phyloP scores from a whole-genome alignment of 306 rosid genomes.

The Cucurbita maxima region DNA sequence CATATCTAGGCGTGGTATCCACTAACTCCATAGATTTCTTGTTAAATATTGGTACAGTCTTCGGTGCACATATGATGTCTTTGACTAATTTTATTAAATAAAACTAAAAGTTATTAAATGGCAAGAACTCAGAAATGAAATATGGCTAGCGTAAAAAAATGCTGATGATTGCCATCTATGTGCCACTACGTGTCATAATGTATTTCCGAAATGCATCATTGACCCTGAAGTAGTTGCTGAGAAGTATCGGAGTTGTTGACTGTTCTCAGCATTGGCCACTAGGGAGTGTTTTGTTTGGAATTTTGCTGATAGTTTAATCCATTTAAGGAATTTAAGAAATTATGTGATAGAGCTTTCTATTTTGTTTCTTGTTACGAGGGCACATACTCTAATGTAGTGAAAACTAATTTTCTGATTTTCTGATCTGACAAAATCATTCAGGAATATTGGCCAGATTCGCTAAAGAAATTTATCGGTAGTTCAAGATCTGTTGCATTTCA shows the following conservation, averaged over 20 bases:
- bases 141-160: not conserved
- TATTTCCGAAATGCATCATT: not conserved
- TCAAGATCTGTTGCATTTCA: constrained; percentile 47
- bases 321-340: not conserved
- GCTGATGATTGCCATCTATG: not conserved
- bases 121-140: not conserved
- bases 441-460: constrained; percentile 75
- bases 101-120: not conserved
- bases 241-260: not conserved
- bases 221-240: not conserved
- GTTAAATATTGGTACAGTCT: not conserved
- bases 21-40: not conserved
- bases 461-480: constrained; percentile 37
- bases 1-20: not conserved
- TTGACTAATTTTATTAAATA: not conserved
- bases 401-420: not conserved
- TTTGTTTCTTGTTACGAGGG: not conserved
- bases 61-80: not conserved
- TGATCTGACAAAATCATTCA: constrained; percentile 12
- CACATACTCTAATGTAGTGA: not conserved
- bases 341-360: not conserved
- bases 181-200: not conserved
- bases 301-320: not conserved
- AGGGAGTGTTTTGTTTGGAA: not conserved
- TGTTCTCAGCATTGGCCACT: not conserved